Conservation (phyloP, 1,139 yeast species). For the Yamadazyma triangularis region DNA sequence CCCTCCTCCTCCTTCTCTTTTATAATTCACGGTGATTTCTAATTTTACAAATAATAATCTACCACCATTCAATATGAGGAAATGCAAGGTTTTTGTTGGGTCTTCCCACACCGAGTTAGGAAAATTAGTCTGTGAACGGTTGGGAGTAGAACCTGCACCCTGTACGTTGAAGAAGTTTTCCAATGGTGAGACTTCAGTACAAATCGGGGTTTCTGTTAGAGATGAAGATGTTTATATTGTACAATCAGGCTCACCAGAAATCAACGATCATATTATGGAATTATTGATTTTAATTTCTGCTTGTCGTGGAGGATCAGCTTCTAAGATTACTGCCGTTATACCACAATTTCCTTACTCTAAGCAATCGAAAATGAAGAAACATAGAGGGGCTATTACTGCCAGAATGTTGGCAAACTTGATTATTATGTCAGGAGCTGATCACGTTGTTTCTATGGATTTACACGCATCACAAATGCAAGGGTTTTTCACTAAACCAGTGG, state of each 20-base stretch:
- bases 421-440: conserved; percentile 99
- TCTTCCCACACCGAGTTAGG: conserved; percentile 96
- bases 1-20: too few species aligned
- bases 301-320: conserved; percentile 96
- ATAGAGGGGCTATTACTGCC: conserved; percentile 98
- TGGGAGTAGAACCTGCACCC: conserved; percentile 95
- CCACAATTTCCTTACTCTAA: conserved; percentile 98
- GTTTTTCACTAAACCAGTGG: conserved; percentile 94
- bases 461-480: conserved; percentile 99
- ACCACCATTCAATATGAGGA: conserved; percentile 89
- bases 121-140: conserved; percentile 76
- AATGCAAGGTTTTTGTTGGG: conserved; percentile 95
- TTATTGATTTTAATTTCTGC: conserved; percentile 88
- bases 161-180: conserved; percentile 88
- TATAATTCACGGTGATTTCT: too few species aligned
- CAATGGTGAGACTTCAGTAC: conserved; percentile 83
- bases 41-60: too few species aligned
- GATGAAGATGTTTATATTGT: conserved; percentile 87
- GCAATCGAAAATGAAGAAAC: conserved; percentile 97
- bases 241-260: conserved; percentile 84
- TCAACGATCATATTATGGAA: conserved; percentile 97
- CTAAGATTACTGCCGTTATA: conserved; percentile 92
- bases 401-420: conserved; percentile 94
- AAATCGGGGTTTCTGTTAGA: conserved; percentile 72
- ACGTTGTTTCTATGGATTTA: conserved; percentile 94